These are phyloP conservation scores for Eimeria necatrix DNA, from an alignment of 169 alveolate species.

Conservation along the genomic window DNA sequence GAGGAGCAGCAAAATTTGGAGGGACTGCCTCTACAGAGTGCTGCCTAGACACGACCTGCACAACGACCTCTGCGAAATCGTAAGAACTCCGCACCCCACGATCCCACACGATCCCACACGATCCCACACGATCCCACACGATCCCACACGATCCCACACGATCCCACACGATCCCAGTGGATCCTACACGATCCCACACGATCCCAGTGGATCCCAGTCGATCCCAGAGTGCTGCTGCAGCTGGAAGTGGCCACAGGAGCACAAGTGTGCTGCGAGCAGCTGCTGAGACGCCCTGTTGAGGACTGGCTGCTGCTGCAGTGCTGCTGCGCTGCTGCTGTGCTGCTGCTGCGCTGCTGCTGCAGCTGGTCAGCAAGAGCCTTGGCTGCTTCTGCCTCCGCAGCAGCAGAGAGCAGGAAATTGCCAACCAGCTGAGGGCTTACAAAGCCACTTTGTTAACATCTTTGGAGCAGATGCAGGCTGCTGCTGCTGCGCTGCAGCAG, in stretches of 20 bases:
- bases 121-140: conserved; percentile 29
- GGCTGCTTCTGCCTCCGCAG: conserved; percentile 77
- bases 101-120: conserved; percentile 5
- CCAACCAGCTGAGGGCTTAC: conserved; percentile 72
- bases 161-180: background rate
- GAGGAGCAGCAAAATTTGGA: conserved; percentile 21
- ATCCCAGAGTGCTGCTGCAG: too few relatives aligned
- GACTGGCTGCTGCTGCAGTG: too few relatives aligned
- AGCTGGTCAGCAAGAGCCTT: conserved; percentile 69
- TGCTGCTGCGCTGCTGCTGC: background rate
- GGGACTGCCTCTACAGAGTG: conserved; percentile 29
- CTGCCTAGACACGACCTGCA: conserved; percentile 41
- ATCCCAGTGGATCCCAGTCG: too few relatives aligned
- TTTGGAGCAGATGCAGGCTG: conserved; percentile 58
- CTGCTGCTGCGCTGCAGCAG: conserved; percentile 72
- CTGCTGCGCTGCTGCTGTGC: conserved; percentile 27
- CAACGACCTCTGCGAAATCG: conserved; percentile 76
- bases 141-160: background rate
- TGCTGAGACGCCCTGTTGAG: too few relatives aligned
- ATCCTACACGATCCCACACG: too few relatives aligned
- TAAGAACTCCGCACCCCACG: background rate
- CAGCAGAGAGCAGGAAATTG: conserved; percentile 56
- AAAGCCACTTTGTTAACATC: conserved; percentile 56
- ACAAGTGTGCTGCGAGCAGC: too few relatives aligned
- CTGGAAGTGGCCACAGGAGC: too few relatives aligned